Evolutionary conservation across 352 stramenopile genomes (phyloP), one percentile per base, ranked within the genome.

Genomic region (Pythium grandisporangium): DNA sequence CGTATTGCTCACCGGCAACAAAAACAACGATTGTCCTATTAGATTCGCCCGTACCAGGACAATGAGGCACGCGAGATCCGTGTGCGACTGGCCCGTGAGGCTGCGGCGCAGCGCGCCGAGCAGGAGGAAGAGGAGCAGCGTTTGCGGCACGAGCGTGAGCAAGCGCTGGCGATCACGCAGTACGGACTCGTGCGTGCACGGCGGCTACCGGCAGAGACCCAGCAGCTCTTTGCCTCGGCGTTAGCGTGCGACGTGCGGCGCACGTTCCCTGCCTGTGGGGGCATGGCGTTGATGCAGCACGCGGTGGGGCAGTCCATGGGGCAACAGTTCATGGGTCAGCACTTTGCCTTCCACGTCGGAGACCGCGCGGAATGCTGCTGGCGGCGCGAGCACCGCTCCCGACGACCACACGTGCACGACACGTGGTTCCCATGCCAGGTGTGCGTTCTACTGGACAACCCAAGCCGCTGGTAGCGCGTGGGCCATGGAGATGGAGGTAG

Each of bases 1-100:
- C 32, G 20, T 14, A 7, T n/a, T n/a, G n/a, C n/a, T n/a, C n/a
- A n/a, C n/a, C n/a, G n/a, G n/a, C n/a, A n/a, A n/a, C n/a, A n/a
- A n/a, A n/a, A n/a, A n/a, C n/a, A n/a, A n/a, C n/a, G n/a, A n/a
- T n/a, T 22, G 2, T 57, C 27, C 22, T 16, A 29, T 22, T 26
- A 85, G 72, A 78, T 85, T 19, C 67, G 70, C n/a, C 43, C 40
- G 16, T 85, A 82, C 51, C 65, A 72, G 37, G 62, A 63, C 30
- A 57, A 71, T 13, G 67, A 82, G 35, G 67, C 70, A 8, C 55
- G 48, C 6, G 48, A 42, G 7, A 70, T 83, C 11, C 65, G 65
- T 6, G 72, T 83, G 24, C 53, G 64, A 6, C 42, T 71, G 37
- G 58, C 53, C 0, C 48, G 55, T 17, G 68, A 81, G 42, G 63